These are phyloP conservation scores for Umbelopsis isabellina DNA, from an alignment of 192 early-diverging fungal genomes.

Conservation along the genomic window DNA sequence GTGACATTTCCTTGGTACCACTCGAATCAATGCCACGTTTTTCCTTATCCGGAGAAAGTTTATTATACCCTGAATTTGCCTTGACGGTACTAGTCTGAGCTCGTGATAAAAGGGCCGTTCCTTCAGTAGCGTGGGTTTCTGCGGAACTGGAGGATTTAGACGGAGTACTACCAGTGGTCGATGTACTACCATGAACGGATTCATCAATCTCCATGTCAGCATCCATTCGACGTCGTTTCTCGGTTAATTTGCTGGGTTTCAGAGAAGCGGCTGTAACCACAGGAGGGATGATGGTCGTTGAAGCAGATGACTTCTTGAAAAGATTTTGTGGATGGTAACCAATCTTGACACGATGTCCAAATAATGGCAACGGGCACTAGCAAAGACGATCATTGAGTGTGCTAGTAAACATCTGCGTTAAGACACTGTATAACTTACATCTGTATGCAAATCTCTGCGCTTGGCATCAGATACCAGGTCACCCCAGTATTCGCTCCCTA, in stretches of 20 bases:
- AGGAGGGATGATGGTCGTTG: neutral
- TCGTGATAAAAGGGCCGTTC: neutral
- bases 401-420: no score
- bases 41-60: neutral
- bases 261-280: conserved; percentile 7
- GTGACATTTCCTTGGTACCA: neutral
- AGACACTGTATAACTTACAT: conserved; percentile 33
- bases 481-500: conserved; percentile 69
- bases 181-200: neutral
- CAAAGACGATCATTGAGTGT: neutral
- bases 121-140: neutral
- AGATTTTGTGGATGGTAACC: conserved; percentile 9
- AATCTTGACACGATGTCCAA: conserved; percentile 5
- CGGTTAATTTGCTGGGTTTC: neutral
- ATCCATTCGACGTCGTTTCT: neutral
- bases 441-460: conserved; percentile 39
- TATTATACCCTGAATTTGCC: neutral
- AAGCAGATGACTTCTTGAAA: neutral
- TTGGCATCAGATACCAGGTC: conserved; percentile 73
- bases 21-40: conserved; percentile 4
- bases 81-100: neutral
- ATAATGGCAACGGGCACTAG: conserved; percentile 22
- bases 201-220: neutral
- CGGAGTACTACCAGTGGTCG: neutral
- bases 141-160: neutral